These are phyloP conservation scores for Kwoniella bestiolae DNA, from an alignment of 768 basidiomycete genomes.

Conservation along the genomic window DNA sequence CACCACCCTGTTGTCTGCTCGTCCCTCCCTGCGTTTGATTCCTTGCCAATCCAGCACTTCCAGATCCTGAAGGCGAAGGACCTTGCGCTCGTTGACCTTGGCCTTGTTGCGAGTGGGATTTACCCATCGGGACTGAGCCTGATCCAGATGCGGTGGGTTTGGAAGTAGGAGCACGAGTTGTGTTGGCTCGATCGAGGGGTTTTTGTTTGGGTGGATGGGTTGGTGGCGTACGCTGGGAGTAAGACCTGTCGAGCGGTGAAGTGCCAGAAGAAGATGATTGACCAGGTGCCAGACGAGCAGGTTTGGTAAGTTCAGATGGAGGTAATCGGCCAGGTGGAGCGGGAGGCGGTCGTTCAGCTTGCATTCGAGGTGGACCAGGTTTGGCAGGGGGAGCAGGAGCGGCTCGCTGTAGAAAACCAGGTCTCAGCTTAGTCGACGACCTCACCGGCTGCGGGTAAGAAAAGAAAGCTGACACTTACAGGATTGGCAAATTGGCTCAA, in stretches of 20 bases:
- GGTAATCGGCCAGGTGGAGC: constrained; percentile 39
- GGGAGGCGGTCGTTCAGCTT: constrained; percentile 44
- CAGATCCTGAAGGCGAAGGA: constrained; percentile 22
- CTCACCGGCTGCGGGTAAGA: too few species aligned
- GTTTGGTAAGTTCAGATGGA: constrained; percentile 35
- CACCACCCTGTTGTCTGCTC: constrained; percentile 57
- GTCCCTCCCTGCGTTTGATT: constrained; percentile 58
- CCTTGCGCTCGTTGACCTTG: constrained; percentile 32
- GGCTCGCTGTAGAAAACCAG: constrained; percentile 36
- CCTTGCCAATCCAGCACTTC: constrained; percentile 4
- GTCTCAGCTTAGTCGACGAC: neutral
- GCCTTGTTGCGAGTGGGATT: constrained; percentile 56
- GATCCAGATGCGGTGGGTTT: constrained; percentile 36
- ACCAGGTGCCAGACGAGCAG: constrained; percentile 45
- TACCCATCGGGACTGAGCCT: constrained; percentile 38
- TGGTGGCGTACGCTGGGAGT: constrained; percentile 77
- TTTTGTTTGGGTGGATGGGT: constrained; percentile 70
- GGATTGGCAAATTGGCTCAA: constrained; percentile 51
- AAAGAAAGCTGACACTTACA: too few species aligned
- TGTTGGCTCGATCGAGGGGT: constrained; percentile 82
- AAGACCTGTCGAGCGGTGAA: constrained; percentile 60
- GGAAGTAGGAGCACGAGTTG: constrained; percentile 71
- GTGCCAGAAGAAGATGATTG: constrained; percentile 49
- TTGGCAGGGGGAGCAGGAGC: constrained; percentile 53
- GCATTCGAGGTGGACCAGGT: constrained; percentile 27